Conservation (phyloP, 1,139 yeast genomes). For the Taphrina wiesneri region DNA sequence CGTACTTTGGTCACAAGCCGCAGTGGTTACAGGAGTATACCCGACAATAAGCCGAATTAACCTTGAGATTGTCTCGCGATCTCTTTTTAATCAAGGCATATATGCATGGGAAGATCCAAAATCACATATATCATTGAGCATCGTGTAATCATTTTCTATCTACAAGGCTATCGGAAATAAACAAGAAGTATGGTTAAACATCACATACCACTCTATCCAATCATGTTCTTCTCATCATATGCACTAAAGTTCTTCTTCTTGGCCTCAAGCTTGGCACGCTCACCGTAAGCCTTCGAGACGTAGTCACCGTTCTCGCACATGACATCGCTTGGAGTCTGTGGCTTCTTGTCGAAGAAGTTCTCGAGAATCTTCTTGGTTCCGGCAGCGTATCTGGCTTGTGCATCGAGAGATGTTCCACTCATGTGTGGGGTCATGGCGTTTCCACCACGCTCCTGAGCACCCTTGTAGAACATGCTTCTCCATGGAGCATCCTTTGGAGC, state of each 20-base stretch:
- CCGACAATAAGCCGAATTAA: not conserved
- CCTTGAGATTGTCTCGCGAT: no score
- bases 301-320: conserved; percentile 72
- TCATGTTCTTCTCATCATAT: conserved; percentile 25
- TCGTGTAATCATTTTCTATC: not conserved
- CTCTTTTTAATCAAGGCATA: not conserved
- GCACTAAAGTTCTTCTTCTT: conserved; percentile 25
- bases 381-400: conserved; percentile 69
- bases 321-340: conserved; percentile 72
- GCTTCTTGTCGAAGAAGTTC: conserved; percentile 61
- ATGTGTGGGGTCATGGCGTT: conserved; percentile 86
- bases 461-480: conserved; percentile 56
- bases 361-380: conserved; percentile 69
- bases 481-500: conserved; percentile 77
- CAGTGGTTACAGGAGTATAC: not conserved
- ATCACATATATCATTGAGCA: not conserved
- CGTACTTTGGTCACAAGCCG: no score
- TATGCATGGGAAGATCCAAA: not conserved
- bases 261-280: conserved; percentile 34
- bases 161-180: not conserved
- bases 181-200: not conserved
- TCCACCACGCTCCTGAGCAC: conserved; percentile 67
- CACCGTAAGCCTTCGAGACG: conserved; percentile 71
- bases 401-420: conserved; percentile 77
- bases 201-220: conserved; percentile 2